A percentile compares a stretch with the other conserved stretches of the same genome.
Conservation (phyloP, 2,329 filamentous ascomycete genomes). For the Cryphonectria parasitica region DNA sequence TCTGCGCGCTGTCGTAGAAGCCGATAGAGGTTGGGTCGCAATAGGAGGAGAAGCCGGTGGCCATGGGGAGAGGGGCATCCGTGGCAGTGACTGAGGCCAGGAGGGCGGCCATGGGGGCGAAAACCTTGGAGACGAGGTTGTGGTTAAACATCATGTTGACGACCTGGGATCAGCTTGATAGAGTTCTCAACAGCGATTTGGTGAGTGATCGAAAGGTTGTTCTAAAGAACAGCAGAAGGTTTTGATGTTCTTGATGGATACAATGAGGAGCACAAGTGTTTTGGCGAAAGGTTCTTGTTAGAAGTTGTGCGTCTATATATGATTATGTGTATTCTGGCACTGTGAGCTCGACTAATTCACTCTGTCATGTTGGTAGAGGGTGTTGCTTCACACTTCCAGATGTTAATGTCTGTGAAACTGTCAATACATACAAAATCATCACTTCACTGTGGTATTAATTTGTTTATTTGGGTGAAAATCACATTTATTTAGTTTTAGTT, state of each 20-base stretch:
- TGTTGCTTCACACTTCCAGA: background rate
- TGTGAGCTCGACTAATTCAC: background rate
- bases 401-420: background rate
- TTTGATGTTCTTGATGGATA: background rate
- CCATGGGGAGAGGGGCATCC: background rate
- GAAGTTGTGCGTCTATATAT: background rate
- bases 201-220: background rate
- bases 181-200: no score
- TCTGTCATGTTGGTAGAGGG: background rate
- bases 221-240: background rate
- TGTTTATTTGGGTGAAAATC: background rate
- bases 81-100: background rate
- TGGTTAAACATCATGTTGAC: background rate
- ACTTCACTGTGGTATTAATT: background rate
- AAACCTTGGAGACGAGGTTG: background rate
- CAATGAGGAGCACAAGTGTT: background rate
- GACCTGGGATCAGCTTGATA: background rate
- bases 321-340: background rate
- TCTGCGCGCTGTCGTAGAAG: background rate
- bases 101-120: background rate
- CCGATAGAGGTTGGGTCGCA: background rate
- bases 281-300: background rate
- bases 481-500: no score
- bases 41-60: slow-evolving; percentile 11
- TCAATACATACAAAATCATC: background rate